Percentiles rank a stretch among this genome's conserved stretches.
Evolutionary conservation across 1,284 basidiomycete genomes (phyloP).

Genomic region (Stygiomarasmius scandens): DNA sequence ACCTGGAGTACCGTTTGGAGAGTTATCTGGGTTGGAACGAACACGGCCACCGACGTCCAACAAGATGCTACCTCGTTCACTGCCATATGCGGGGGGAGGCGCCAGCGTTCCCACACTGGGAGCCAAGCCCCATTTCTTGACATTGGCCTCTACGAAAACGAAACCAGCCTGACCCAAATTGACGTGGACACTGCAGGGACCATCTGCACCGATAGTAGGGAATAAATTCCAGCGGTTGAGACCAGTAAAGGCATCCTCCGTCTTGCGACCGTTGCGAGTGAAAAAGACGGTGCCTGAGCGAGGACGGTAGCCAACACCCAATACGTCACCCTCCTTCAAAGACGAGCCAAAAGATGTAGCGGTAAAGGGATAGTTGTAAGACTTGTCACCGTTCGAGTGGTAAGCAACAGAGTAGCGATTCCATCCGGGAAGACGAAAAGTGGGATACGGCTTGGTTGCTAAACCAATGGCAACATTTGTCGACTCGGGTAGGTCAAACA

Average conservation of each 20-base stretch:
- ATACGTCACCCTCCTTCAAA: conserved; percentile 91
- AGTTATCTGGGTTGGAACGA: conserved; percentile 43
- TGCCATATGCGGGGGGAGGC: conserved; percentile 94
- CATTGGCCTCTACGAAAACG: conserved; percentile 97
- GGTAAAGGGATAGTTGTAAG: conserved; percentile 96
- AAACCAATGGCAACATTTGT: conserved; percentile 89
- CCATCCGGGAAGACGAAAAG: conserved; percentile 89
- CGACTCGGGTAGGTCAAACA: conserved; percentile 88
- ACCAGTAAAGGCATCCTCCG: conserved; percentile 92
- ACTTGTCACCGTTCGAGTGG: conserved; percentile 96
- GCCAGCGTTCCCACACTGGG: conserved; percentile 94
- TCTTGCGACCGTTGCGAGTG: conserved; percentile 92
- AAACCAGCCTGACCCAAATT: conserved; percentile 96
- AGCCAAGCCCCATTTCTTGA: conserved; percentile 97
- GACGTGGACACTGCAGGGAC: conserved; percentile 92
- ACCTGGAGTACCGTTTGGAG: conserved; percentile 46
- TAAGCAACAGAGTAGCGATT: conserved; percentile 94
- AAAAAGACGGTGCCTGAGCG: conserved; percentile 96
- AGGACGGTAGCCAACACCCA: conserved; percentile 92
- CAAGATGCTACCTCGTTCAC: conserved; percentile 90
- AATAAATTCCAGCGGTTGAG: conserved; percentile 90
- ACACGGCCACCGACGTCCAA: conserved; percentile 83
- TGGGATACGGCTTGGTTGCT: conserved; percentile 93
- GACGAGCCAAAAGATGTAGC: conserved; percentile 83
- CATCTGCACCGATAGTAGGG: conserved; percentile 92